Conservation (phyloP, 148 eudicot genomes). For the Fagopyrum tataricum region DNA sequence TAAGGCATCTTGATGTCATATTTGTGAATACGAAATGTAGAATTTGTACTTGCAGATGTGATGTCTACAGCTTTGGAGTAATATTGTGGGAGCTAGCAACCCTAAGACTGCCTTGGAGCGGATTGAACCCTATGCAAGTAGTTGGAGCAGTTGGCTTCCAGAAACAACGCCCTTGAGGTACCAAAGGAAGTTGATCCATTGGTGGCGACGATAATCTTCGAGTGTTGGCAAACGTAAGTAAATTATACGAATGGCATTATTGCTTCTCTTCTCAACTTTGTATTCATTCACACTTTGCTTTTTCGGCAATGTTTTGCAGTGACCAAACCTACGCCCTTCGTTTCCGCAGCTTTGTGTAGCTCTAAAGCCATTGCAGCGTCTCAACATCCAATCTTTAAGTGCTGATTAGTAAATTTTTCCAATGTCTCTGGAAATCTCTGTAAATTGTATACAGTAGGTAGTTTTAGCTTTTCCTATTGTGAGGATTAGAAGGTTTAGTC, state of each 20-base stretch:
- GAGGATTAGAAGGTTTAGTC: not conserved
- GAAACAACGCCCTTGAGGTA: conserved; percentile 82
- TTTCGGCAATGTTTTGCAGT: not conserved
- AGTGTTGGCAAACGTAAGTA: conserved; percentile 96
- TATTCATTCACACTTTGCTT: not conserved
- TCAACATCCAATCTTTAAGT: conserved; percentile 25
- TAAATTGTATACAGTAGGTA: conserved; percentile 62
- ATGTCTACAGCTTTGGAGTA: conserved; percentile 93
- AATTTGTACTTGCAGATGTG: conserved; percentile 54
- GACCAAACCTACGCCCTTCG: conserved; percentile 9
- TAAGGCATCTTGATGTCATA: no score
- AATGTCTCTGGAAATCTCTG: conserved; percentile 39
- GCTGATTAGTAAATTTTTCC: conserved; percentile 43
- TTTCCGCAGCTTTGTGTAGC: conserved; percentile 11
- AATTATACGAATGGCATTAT: not conserved
- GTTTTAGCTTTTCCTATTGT: conserved; percentile 24
- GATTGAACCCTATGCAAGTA: conserved; percentile 99
- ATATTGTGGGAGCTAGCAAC: no score
- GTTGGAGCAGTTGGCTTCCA: conserved; percentile 99
- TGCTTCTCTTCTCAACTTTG: no score
- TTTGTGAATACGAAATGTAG: not conserved
- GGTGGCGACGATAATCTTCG: conserved; percentile 81
- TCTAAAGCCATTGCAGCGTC: not conserved
- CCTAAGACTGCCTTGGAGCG: conserved; percentile 92
- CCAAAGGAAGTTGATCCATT: conserved; percentile 92